phyloP scores from a whole-genome alignment of 1,284 basidiomycete genomes.

The Ganoderma sinense region DNA sequence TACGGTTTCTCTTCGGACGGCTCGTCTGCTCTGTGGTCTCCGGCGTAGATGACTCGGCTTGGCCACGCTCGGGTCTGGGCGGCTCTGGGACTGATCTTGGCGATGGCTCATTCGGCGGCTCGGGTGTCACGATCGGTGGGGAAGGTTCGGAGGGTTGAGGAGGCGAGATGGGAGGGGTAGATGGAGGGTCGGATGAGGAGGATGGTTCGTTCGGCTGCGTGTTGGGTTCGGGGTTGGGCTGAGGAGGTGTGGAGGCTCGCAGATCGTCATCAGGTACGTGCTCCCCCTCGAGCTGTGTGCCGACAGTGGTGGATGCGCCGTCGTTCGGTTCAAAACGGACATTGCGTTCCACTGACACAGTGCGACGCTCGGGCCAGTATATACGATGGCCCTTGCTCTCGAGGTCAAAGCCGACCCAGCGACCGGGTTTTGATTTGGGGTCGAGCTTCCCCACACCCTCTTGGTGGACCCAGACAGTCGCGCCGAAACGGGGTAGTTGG shows the following conservation, averaged over 20 bases:
- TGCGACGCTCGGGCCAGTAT: conserved; percentile 43
- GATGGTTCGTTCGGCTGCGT: background rate
- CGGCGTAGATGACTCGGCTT: conserved; percentile 2
- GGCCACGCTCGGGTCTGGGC: too few species aligned
- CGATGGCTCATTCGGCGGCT: conserved; percentile 2
- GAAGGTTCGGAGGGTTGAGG: background rate
- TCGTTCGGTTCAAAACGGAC: conserved; percentile 29
- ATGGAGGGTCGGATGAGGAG: background rate
- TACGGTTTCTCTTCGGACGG: conserved; percentile 5
- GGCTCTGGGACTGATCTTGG: background rate
- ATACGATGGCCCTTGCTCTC: conserved; percentile 42
- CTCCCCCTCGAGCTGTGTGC: conserved; percentile 24
- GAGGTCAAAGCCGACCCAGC: conserved; percentile 42
- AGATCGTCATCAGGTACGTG: conserved; percentile 10
- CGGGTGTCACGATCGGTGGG: background rate
- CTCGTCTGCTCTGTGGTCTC: conserved; percentile 5
- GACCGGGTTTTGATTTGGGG: conserved; percentile 33
- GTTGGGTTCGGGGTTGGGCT: background rate
- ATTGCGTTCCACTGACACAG: conserved; percentile 44
- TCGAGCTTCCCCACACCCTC: conserved; percentile 39
- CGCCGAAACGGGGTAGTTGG: conserved; percentile 14
- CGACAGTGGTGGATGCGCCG: background rate
- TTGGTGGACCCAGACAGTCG: conserved; percentile 12
- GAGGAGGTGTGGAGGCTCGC: background rate
- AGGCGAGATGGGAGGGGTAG: too few species aligned